Evolutionary conservation across 441 rosid genomes (phyloP).

Genomic region (Manihot esculenta): DNA sequence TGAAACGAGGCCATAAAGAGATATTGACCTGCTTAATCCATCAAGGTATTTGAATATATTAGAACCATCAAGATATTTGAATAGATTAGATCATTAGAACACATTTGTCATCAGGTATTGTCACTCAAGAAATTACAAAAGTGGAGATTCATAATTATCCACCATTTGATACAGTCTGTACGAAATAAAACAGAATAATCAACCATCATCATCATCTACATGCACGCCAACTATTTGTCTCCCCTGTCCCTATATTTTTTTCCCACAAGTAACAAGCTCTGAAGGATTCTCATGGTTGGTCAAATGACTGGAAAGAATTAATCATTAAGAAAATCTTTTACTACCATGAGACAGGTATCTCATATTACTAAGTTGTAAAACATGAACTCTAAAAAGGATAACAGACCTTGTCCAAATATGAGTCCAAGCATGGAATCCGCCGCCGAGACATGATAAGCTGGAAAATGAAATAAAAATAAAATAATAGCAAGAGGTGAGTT

Average conservation of each 20-base stretch:
- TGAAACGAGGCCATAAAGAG: slow-evolving; percentile 97
- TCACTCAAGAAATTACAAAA: not conserved
- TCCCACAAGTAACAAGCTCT: not conserved
- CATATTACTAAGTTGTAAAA: not conserved
- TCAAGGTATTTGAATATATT: slow-evolving; percentile 17
- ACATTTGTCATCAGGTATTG: slow-evolving; percentile 12
- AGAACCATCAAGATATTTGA: slow-evolving; percentile 17
- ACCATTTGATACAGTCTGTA: not conserved
- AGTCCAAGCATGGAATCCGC: slow-evolving; percentile 96
- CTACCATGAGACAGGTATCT: not conserved
- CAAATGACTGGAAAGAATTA: not conserved
- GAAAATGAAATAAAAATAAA: slow-evolving; percentile 7
- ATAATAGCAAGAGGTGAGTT: not conserved
- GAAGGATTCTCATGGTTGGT: not conserved
- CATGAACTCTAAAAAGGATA: slow-evolving; percentile 14
- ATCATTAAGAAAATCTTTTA: not conserved
- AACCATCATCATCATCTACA: slow-evolving; percentile 2
- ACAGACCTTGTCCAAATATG: slow-evolving; percentile 93
- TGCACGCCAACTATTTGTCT: not conserved
- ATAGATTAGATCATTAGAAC: slow-evolving; percentile 2
- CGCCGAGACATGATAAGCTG: slow-evolving; percentile 97
- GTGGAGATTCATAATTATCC: not conserved
- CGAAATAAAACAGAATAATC: not conserved
- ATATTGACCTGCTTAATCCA: slow-evolving; percentile 72
- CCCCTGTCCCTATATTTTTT: not conserved